Conservation (phyloP, 139 green algal species). For the Yamagishiella unicocca region DNA sequence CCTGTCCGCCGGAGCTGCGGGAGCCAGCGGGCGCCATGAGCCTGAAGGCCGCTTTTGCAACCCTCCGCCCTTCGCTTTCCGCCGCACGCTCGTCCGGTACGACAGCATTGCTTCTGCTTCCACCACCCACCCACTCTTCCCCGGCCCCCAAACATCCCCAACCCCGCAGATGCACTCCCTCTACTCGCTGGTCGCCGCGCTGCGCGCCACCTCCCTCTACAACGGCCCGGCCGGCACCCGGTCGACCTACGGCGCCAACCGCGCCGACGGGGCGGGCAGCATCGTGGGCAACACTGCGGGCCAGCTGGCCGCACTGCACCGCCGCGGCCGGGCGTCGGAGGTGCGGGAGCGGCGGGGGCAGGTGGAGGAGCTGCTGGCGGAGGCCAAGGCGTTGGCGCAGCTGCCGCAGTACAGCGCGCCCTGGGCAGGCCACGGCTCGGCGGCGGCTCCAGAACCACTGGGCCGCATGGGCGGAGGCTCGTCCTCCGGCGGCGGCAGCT, state of each 20-base stretch:
- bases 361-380: slow-evolving; percentile 25
- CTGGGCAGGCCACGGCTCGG: not conserved
- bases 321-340: not conserved
- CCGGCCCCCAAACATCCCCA: not conserved
- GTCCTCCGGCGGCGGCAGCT: not conserved
- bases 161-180: slow-evolving; percentile 34
- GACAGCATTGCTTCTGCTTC: too few species aligned
- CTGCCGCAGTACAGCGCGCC: too few species aligned
- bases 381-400: not conserved
- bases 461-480: not conserved
- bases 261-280: slow-evolving; percentile 11
- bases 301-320: not conserved
- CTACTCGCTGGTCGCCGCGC: not conserved
- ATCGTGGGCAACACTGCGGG: not conserved
- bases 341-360: not conserved
- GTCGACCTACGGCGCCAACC: not conserved
- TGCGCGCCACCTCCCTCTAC: slow-evolving; percentile 18
- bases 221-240: not conserved
- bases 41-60: too few species aligned
- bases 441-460: not conserved
- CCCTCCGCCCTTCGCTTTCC: too few species aligned
- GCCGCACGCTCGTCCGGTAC: too few species aligned
- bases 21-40: too few species aligned
- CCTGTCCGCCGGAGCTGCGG: too few species aligned
- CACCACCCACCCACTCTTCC: not conserved